Base-by-base conservation (phyloP, 805 yeast genomes). In the Schwanniomyces pseudopolymorphus region DNA sequence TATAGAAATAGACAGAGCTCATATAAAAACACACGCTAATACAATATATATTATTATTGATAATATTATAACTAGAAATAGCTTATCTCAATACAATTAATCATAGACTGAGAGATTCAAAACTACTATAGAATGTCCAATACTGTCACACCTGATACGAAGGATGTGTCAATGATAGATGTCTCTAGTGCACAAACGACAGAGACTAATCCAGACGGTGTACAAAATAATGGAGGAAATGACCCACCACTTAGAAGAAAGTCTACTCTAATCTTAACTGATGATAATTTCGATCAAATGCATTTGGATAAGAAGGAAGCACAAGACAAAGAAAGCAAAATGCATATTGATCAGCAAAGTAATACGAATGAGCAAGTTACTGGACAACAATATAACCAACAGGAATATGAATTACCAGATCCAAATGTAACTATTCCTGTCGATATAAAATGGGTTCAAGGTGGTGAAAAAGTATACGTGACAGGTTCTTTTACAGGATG, bases 401-500 rank as follows among this genome's bases (percentile, higher is more conserved):
- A 46, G 21, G 50, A 46, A 26, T 40, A 38, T 6, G 48, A 33
- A 31, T 41, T 33, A 19, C 59, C 59, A 2, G 73, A 65, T 45
- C 65, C 70, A 7, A 58, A 49, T 35, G 54, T 63, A 5, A 67
- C 70, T 5, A 61, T 72, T 10, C 83, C 83, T 1, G 75, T 89
- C 0, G 90, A 85, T 46, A 85, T 90, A 47, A 82, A 81, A 53
- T 92, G 99, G 99, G 84, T 83, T 14, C 96, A 92, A 66, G 98
- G 98, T n/a, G 99, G 99, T 50, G 80, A 80, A 42, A 87, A 87
- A 58, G 98, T 94, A 2, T 94, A 90, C 64, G 96, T 92, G 11
- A 94, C 97, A 28, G 99, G 99, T 42, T 87, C 97, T 0, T 92
- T 92, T 68, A 94, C 99, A 0, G 97, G 96, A 3, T 94, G 99